Base-by-base conservation (phyloP, 169 alveolate genomes). In the Plasmodium reichenowi region DNA sequence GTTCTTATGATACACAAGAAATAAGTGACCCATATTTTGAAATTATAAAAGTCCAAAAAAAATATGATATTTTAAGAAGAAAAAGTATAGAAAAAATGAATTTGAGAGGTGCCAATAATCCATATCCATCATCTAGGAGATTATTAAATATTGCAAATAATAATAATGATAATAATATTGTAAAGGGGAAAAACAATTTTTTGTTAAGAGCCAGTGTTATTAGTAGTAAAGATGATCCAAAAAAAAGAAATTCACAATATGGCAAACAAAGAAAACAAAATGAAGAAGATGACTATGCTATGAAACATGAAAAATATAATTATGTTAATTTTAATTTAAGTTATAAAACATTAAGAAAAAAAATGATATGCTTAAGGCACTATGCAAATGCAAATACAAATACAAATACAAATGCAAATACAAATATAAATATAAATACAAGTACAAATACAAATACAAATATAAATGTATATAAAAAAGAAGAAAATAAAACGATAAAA, bases 281-380 rank as follows among this genome's bases (percentile, higher is more conserved):
- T 50, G 32, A 63, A 20, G 89, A 78, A 78, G 76, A 78, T 63
- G 89, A 78, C 32, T 47, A 45, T 26, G 22, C 68, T 26, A 64
- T 17, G 47, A 56, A 15, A 56, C 89, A 78, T 64, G 89, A 78
- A 66, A 78, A 78, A 24, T 78, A 78, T 58, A 78, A 78, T 58
- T 64, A 43, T 78, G 62, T 78, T 45, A 78, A 78, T 78, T 78
- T 78, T 66, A 78, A 78, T 43, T 24, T 78, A 32, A 66, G 89
- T 24, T 78, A 78, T 66, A 78, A 78, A 59, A 63, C 89, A 2
- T 52, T 78, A 59, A 64, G 89, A 45, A 78, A 78, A 66, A 78
- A 78, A 78, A 64, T 78, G 76, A 78, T 78, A n/a, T 78, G 89
- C 29, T 17, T 78, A 26, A 64, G 89, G 54, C 78, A 78, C 47